Evolutionary conservation across 1,284 basidiomycete genomes (phyloP).

Genomic region (Marasmius tenuissimus): DNA sequence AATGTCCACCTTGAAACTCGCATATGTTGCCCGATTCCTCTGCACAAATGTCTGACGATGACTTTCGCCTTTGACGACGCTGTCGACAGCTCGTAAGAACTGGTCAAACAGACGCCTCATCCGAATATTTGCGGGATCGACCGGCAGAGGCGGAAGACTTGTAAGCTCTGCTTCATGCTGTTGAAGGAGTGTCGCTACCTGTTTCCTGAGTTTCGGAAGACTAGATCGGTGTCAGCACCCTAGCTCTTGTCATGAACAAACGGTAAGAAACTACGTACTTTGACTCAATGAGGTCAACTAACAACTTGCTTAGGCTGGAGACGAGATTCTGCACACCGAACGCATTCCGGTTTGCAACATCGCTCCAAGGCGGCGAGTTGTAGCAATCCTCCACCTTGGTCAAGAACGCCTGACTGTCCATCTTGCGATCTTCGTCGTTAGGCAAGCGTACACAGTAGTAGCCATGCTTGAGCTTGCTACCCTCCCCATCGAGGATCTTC

Average conservation of each 20-base stretch:
- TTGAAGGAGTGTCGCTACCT: slow-evolving; percentile 37
- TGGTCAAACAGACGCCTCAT: slow-evolving; percentile 43
- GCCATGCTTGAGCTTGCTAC: slow-evolving; percentile 37
- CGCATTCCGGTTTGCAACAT: not conserved
- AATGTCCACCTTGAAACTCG: slow-evolving; percentile 33
- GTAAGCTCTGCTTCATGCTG: slow-evolving; percentile 35
- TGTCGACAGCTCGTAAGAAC: slow-evolving; percentile 41
- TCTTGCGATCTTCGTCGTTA: slow-evolving; percentile 35
- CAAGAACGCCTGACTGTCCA: slow-evolving; percentile 31
- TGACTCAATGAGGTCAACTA: not conserved
- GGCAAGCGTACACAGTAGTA: slow-evolving; percentile 52
- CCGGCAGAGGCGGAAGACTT: slow-evolving; percentile 40
- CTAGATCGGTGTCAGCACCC: slow-evolving; percentile 26
- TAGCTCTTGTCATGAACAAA: not conserved
- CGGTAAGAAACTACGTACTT: not conserved
- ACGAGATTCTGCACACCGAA: slow-evolving; percentile 1
- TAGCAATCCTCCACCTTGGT: slow-evolving; percentile 36
- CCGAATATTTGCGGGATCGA: slow-evolving; percentile 42
- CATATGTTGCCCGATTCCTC: slow-evolving; percentile 31
- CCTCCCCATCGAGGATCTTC: slow-evolving; percentile 39
- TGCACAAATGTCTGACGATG: slow-evolving; percentile 35
- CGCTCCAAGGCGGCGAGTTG: slow-evolving; percentile 33
- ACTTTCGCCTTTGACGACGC: slow-evolving; percentile 35
- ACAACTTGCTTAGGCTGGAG: not conserved
- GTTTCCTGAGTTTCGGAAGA: slow-evolving; percentile 37